phyloP scores from a whole-genome alignment of 164 flowering plant genomes.

The Echeveria elegans region DNA sequence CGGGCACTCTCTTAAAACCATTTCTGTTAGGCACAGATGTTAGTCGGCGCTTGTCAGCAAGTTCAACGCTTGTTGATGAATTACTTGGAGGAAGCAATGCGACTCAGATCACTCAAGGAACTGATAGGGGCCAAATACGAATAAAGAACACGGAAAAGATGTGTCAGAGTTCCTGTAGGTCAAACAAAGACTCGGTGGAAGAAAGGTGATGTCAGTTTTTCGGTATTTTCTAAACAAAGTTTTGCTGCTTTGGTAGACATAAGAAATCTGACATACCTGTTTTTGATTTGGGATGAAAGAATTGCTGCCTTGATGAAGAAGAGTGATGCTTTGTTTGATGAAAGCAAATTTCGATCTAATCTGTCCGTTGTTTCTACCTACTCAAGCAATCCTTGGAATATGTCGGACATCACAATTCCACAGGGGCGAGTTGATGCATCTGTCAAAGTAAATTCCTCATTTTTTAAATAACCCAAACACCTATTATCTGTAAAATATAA shows the following conservation, averaged over 20 bases:
- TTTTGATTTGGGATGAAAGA: conserved; percentile 23
- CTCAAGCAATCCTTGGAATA: conserved; percentile 15
- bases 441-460: conserved; percentile 36
- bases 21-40: background rate
- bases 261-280: background rate
- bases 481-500: background rate
- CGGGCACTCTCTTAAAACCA: background rate
- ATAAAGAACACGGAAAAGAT: background rate
- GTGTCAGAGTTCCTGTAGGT: conserved; percentile 6
- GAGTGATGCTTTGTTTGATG: conserved; percentile 28
- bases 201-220: conserved; percentile 24
- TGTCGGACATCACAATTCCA: conserved; percentile 34
- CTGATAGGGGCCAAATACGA: background rate
- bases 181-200: conserved; percentile 25
- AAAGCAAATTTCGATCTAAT: conserved; percentile 25
- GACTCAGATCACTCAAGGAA: background rate
- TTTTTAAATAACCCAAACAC: background rate
- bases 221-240: background rate
- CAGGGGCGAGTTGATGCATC: conserved; percentile 47
- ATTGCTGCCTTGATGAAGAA: conserved; percentile 28
- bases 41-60: background rate
- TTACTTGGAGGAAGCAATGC: background rate
- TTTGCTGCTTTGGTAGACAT: background rate
- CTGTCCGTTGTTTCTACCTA: conserved; percentile 27
- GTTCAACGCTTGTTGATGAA: background rate